These are phyloP conservation scores for sorghum (Sorghum bicolor) DNA, from an alignment of 176 grass and related monocot genomes.

Conservation along the genomic window DNA sequence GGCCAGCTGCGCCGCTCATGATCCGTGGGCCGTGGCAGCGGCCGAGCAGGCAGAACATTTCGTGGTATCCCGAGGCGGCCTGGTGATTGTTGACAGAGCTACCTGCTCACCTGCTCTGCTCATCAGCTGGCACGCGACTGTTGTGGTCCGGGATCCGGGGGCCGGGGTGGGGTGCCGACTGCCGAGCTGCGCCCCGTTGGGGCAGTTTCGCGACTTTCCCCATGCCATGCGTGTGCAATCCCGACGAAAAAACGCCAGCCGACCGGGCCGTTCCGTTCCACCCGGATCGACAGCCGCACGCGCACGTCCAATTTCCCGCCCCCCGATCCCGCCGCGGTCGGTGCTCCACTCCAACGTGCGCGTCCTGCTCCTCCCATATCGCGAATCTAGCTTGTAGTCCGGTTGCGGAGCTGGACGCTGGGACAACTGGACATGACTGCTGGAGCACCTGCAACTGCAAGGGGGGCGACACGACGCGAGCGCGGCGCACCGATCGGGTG, in stretches of 20 bases:
- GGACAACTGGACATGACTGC: no score
- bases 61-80: neutral
- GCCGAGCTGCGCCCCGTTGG: no score
- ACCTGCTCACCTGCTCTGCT: neutral
- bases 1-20: neutral
- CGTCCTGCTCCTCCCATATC: neutral
- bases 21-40: neutral
- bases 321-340: neutral
- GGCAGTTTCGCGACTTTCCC: neutral
- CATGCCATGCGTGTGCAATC: neutral
- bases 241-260: neutral
- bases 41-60: neutral
- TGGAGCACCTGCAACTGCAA: no score
- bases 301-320: neutral
- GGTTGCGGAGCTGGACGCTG: no score
- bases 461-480: no score
- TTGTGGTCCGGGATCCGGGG: no score
- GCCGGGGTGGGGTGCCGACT: no score
- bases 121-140: no score
- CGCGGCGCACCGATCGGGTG: neutral
- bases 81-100: no score
- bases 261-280: neutral
- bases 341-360: neutral
- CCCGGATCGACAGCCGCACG: neutral
- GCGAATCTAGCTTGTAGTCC: no score